These are phyloP conservation scores for Macrocybe gigantea DNA, from an alignment of 768 basidiomycete species.

Conservation along the genomic window DNA sequence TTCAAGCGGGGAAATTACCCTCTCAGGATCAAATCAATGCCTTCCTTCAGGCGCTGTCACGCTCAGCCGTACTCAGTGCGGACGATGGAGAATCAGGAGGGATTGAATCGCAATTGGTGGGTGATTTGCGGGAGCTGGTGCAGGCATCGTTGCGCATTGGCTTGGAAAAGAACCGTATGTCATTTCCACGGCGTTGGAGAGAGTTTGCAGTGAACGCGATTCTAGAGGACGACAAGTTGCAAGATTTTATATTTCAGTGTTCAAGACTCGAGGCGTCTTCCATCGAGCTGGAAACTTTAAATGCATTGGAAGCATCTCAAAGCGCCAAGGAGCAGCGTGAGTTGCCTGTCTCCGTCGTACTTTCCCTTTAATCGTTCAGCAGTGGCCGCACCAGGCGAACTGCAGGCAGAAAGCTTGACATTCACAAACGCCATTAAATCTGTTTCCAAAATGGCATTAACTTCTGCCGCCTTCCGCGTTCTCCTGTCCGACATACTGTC, in stretches of 20 bases:
- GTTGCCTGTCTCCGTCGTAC: too few species aligned
- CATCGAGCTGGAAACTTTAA: constrained; percentile 12
- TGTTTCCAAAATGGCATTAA: constrained; percentile 20
- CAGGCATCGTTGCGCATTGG: constrained; percentile 27
- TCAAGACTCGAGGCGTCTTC: constrained; percentile 13
- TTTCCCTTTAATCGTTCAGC: background rate
- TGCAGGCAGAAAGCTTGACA: constrained; percentile 20
- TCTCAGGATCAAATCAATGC: constrained; percentile 28
- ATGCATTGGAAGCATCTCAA: constrained; percentile 10
- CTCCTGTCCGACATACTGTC: constrained; percentile 24
- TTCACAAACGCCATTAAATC: constrained; percentile 22
- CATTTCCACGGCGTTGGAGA: background rate
- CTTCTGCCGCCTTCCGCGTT: constrained; percentile 30
- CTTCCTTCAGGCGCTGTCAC: constrained; percentile 18
- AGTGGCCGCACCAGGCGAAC: constrained; percentile 19
- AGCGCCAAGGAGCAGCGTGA: constrained; percentile 4
- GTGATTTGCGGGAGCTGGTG: constrained; percentile 21
- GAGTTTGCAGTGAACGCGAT: background rate
- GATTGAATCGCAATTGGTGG: constrained; percentile 12
- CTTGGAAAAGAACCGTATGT: constrained; percentile 32
- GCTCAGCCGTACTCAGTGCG: constrained; percentile 19
- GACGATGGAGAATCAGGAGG: background rate
- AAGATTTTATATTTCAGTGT: constrained; percentile 28
- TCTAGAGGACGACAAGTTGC: constrained; percentile 30
- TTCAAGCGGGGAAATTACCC: constrained; percentile 33